A percentile compares a stretch with the other conserved stretches of the same genome.
Conservation (phyloP, 805 yeast species). For the Candida easanensis region DNA sequence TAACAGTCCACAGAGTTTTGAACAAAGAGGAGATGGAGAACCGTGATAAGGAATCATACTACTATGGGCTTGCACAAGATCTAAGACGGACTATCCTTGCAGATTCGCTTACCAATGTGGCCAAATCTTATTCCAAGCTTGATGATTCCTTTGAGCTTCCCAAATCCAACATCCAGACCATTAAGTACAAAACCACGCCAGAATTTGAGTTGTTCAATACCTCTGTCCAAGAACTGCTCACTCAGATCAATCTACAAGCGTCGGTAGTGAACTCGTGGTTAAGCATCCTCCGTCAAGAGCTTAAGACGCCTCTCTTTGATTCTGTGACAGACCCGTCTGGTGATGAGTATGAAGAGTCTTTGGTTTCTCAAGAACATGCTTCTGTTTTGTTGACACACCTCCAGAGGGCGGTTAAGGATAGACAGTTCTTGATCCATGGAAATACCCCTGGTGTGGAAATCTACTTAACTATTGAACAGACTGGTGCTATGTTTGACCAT, state of each 20-base stretch:
- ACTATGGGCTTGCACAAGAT: constrained; percentile 59
- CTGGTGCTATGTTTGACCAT: constrained; percentile 11
- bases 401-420: constrained; percentile 44
- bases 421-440: constrained; percentile 36
- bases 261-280: constrained; percentile 51
- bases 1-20: constrained; percentile 16
- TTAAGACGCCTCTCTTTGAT: constrained; percentile 53
- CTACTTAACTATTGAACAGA: constrained; percentile 8
- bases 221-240: constrained; percentile 17
- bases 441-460: constrained; percentile 12
- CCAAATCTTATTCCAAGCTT: constrained; percentile 6
- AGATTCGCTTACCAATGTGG: constrained; percentile 28
- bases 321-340: constrained; percentile 34
- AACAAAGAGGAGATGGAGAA: constrained; percentile 33
- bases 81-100: constrained; percentile 51
- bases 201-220: constrained; percentile 14
- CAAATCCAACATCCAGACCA: neutral
- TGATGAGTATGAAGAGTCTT: constrained; percentile 73
- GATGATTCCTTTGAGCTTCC: neutral
- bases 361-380: constrained; percentile 72
- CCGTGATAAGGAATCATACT: constrained; percentile 46
- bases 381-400: constrained; percentile 55
- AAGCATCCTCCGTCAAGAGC: constrained; percentile 36
- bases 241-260: constrained; percentile 51
- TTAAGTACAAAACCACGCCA: constrained; percentile 3